Evolutionary conservation across 139 green algal species (phyloP), one percentile per base, ranked within the genome.

Genomic region (Picochlorum sp.): DNA sequence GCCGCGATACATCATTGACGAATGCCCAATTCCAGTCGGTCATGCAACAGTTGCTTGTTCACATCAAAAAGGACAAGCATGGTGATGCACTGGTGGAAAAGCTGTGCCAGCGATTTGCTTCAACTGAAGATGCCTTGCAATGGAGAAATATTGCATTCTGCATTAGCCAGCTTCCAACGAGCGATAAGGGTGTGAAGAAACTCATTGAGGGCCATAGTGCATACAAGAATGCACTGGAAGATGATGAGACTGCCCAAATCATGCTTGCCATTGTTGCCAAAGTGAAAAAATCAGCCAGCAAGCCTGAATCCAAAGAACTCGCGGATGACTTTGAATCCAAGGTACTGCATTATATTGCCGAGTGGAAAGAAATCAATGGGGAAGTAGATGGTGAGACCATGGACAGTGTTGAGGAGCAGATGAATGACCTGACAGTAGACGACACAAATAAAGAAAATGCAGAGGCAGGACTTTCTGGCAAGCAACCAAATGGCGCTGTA

Each of bases 91-190:
- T 95, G 37, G 74, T 86, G 16, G 85, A 88, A 45, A 90, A 90
- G 71, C 76, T 96, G 57, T 83, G 71, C 62, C 64, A 79, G 51
- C 76, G 88, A 21, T 89, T 91, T 67, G 67, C 67, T 16, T 38
- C 62, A 52, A 61, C 41, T 23, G 49, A 74, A 20, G 63, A 78
- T 37, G 24, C 23, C 11, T 37, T 30, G 13, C 77, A 90, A 69
- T 92, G 83, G 90, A 81, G 82, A 44, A 72, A 84, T 59, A 73
- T 97, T 24, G 89, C 87, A n/a, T 92, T 86, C 73, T 96, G 88
- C 78, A 65, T 97, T 8, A 70, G 61, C 0, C 76, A 85, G 77
- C 71, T 97, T 51, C 75, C 62, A 2, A 75, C 91, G 66, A 88
- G 69, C 14, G 92, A 98, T 41, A 95, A 92, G 72, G 86, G 80